A percentile compares a stretch with the other conserved stretches of the same genome.
These are phyloP conservation scores for Dryadomyces quercivorus DNA, from an alignment of 2,329 filamentous ascomycete species.

Conservation along the genomic window DNA sequence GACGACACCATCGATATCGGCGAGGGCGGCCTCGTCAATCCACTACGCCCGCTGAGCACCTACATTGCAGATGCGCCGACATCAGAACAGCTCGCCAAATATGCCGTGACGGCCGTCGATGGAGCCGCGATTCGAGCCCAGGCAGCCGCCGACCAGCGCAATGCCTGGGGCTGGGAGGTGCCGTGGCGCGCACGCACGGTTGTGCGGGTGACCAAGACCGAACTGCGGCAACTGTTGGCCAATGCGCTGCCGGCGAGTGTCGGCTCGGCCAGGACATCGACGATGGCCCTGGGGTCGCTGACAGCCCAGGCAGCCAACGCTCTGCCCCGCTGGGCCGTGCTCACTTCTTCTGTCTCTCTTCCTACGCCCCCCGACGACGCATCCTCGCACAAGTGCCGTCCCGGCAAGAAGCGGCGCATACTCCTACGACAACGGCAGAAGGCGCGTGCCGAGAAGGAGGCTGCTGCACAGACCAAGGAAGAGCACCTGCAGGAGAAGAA, in stretches of 20 bases:
- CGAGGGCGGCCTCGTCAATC: constrained; percentile 24
- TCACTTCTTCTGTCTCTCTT: background rate
- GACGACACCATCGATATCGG: constrained; percentile 23
- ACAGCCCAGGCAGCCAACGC: constrained; percentile 4
- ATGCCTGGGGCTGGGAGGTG: constrained; percentile 44
- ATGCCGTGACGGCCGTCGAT: constrained; percentile 34
- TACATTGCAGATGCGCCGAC: constrained; percentile 33
- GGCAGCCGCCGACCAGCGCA: constrained; percentile 25
- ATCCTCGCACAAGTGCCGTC: constrained; percentile 25
- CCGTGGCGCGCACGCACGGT: constrained; percentile 43
- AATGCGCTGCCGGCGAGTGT: constrained; percentile 4
- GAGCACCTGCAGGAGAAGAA: constrained; percentile 48
- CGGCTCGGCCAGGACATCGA: background rate
- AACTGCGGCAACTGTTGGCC: constrained; percentile 9
- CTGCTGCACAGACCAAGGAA: constrained; percentile 35
- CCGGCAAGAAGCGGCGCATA: constrained; percentile 48
- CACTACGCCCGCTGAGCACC: constrained; percentile 30
- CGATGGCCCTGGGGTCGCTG: background rate
- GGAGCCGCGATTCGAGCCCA: constrained; percentile 34
- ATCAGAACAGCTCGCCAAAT: constrained; percentile 24
- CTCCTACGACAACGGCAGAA: constrained; percentile 33
- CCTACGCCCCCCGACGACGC: background rate
- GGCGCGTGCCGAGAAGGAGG: constrained; percentile 27
- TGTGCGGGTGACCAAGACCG: constrained; percentile 22
- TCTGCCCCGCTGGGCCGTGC: constrained; percentile 6